These are phyloP conservation scores for Lenwebbia sp. DNA, from an alignment of 345 rosid genomes.

Conservation along the genomic window DNA sequence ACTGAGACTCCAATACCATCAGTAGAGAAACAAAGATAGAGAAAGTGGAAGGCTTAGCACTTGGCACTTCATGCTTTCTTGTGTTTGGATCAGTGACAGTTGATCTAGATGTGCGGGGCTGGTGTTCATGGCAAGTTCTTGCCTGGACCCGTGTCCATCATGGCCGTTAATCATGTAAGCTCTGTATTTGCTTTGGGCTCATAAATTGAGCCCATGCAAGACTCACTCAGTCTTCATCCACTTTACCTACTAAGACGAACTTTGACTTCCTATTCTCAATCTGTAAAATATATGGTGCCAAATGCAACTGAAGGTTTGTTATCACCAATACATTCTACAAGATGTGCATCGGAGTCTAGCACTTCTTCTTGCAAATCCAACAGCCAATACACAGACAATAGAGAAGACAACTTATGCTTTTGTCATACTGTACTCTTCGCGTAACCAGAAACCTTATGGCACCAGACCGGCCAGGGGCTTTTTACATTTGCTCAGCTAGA, in stretches of 20 bases:
- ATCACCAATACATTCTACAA: not conserved
- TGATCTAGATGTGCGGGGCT: not conserved
- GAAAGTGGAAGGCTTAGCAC: not conserved
- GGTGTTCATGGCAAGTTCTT: not conserved
- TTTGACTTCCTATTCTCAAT: not conserved
- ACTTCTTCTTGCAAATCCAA: not conserved
- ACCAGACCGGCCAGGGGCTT: not conserved
- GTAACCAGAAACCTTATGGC: not conserved
- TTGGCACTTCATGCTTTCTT: not conserved
- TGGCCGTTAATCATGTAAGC: not conserved
- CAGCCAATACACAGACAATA: not conserved
- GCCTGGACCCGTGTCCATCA: not conserved
- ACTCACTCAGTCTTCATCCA: not conserved
- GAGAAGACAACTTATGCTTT: not conserved
- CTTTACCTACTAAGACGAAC: not conserved
- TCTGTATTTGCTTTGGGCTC: not conserved
- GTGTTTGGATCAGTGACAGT: not conserved
- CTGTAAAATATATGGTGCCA: not conserved
- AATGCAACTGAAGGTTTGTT: not conserved
- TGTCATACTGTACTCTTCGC: not conserved
- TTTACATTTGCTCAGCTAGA: not conserved
- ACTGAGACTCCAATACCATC: not conserved
- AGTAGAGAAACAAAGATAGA: not conserved
- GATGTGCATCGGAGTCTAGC: not conserved
- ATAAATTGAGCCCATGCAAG: not conserved